Base-by-base conservation (phyloP, 768 basidiomycete genomes). In the Termitomyces sp. region DNA sequence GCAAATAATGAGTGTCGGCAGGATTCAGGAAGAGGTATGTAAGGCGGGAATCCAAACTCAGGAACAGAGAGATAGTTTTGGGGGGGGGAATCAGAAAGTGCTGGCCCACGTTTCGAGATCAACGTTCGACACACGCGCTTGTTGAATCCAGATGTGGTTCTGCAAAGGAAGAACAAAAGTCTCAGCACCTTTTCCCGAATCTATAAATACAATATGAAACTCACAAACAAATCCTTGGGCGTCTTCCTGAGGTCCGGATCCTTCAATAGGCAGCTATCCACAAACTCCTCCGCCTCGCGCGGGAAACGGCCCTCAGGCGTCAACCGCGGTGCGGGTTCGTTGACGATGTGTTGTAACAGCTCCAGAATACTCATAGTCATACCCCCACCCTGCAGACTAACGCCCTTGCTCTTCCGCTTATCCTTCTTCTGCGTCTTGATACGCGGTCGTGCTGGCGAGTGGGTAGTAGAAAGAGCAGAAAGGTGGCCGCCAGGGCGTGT, bases 311-410 rank as follows among this genome's bases (percentile, higher is more conserved):
- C 88, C 60, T 90, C 87, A 1, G 87, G 85, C 11, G 87, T 88
- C 65, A 99, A 74, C 70, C 85, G 81, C 46, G 97, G 97, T 32
- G 97, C 96, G 60, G 96, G 94, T 76, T 98, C 97, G 70, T 98
- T 98, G 56, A 99, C 97, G 68, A 99, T 98, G 72, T 98, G 94
- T 71, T 98, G 97, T 63, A 99, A 77, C 56, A 99, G 74, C 77
- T 99, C 97, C 66, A 99, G 76, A 73, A 99, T 98, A 69, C 90
- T 92, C 96, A 99, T 98, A 66, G 94, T 97, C 90, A 94, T 95
- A 36, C 91, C 92, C 1, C 94, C 92, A 42, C 96, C 96, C 71
- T 96, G 94, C 65, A 97, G 76, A 67, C 89, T 92, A 59, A 98
- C 96, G 52, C 96, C 96, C 68, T 86, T 91, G 71, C 90, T 92